Base-by-base conservation (phyloP, 495 filamentous ascomycete genomes). In the Aspergillus steynii region DNA sequence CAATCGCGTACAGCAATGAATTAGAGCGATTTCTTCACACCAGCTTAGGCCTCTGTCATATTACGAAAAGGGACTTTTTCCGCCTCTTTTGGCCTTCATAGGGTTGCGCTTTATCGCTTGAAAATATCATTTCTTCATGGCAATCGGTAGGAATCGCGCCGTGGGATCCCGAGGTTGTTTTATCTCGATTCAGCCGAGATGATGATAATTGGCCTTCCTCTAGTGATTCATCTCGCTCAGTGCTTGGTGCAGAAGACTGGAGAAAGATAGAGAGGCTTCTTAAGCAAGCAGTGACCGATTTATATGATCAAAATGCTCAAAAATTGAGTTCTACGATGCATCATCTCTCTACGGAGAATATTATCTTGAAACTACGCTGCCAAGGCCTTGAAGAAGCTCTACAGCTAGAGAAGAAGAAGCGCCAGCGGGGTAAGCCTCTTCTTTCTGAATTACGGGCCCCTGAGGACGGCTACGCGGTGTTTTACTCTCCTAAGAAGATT, bases 321-420 rank as follows among this genome's bases (percentile, higher is more conserved):
- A 55, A 61, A 42, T n/a, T 61, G 1, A 55, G 42, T 20, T 25
- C 14, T 6, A 29, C 28, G 12, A 37, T 61, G n/a, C 42, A 55
- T 15, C 1, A 48, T 29, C 59, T 61, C 29, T 34, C 31, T 34
- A 34, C 5, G 9, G 31, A 34, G 31, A 34, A 34, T 34, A 34
- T 34, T 34, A 34, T 55, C 46, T 55, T 52, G 7, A 55, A 50
- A 42, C 31, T 55, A 8, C 14, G 29, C 4, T 55, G 26, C 20
- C 1, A 61, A 48, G 42, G 52, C 52, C 52, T 61, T 7, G 28
- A 61, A 50, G 5, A 0, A 34, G 42, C 42, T 5, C 59, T 61
- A 9, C 8, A 25, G 12, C 46, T 55, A 32, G 27, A 55, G 52
- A 61, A 61, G 52, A 61, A 55, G 59, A 61, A 61, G 52, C 14